Base-by-base conservation (phyloP, 768 basidiomycete species). In the Sistotremastrum niveocremeum region DNA sequence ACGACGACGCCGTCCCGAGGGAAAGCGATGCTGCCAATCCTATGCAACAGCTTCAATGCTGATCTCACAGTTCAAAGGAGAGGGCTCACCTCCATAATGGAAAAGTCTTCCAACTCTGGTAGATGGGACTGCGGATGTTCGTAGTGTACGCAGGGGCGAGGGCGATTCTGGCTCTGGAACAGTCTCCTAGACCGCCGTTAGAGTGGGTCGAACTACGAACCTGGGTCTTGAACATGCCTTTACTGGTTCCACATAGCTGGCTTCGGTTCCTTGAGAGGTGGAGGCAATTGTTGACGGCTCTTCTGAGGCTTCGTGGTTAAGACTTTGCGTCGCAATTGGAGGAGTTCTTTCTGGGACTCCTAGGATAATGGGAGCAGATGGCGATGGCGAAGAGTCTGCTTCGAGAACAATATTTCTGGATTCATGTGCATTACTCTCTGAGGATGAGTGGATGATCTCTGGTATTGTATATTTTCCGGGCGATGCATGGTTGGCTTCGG, bases 11-110 rank as follows among this genome's bases (percentile, higher is more conserved):
- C 6, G 88, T 91, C 3, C 94, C 94, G 49, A 85, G 81, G 3
- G 86, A 75, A 1, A 99, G 65, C 0, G 91, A 89, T 0, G 88
- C 88, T 3, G 88, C 93, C 4, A 99, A 74, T 37, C 91, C 93
- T 97, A 54, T 1, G n/a, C 31, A 11, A 35, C 7, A 12, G 29
- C 29, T 38, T 20, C 46, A 44, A 46, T 4, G 20, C 20, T 5
- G 11, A 32, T 9, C 12, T 28, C 10, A 42, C 32, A 43, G 34
- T 11, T 28, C 4, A 3, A 35, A 37, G 34, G 9, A 39, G 20
- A 8, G 29, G 34, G 56, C 71, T 40, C 56, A 83, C 93, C 87
- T 54, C 94, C 94, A 49, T 98, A 97, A 54, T 98, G 94, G 53
- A 98, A 86, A 6, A 98, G 58, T 10, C 93, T 73, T 4, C 89